A percentile compares a stretch with the other conserved stretches of the same genome.
Conservation (phyloP, 169 alveolate genomes). For the Eimeria necatrix region DNA sequence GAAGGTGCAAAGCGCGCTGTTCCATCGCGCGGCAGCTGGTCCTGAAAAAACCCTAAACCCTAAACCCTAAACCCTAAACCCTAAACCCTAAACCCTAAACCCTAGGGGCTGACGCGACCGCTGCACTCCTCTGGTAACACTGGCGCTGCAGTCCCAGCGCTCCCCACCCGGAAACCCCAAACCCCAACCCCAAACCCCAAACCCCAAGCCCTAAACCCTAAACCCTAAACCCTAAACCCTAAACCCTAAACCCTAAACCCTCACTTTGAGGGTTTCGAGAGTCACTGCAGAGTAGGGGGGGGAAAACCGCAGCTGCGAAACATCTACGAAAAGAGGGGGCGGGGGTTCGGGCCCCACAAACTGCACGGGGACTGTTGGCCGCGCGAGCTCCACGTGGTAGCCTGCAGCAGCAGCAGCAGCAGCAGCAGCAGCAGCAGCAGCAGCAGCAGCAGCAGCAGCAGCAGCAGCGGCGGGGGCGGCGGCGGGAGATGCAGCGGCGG, state of each 20-base stretch:
- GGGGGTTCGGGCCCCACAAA: constrained; percentile 89
- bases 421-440: neutral
- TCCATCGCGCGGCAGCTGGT: constrained; percentile 89
- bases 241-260: neutral
- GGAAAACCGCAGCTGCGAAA: constrained; percentile 87
- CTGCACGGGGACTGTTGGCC: constrained; percentile 90
- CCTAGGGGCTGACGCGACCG: no score
- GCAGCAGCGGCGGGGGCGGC: neutral
- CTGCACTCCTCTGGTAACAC: no score
- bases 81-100: neutral
- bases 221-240: neutral
- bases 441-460: neutral
- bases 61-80: neutral
- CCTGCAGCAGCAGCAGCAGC: constrained; percentile 79
- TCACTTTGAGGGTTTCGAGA: constrained; percentile 84
- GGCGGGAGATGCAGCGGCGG: neutral
- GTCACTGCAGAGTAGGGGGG: constrained; percentile 89
- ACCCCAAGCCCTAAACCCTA: neutral
- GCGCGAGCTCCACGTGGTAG: constrained; percentile 90
- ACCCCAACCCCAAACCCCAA: no score
- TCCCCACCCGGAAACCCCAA: no score
- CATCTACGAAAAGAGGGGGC: constrained; percentile 91
- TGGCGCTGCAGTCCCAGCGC: no score
- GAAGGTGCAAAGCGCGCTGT: constrained; percentile 88
- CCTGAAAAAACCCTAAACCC: neutral